A percentile compares a stretch with the other conserved stretches of the same genome.
These are phyloP conservation scores for Apophysomyces elegans DNA, from an alignment of 371 early-diverging fungal species.

Conservation along the genomic window DNA sequence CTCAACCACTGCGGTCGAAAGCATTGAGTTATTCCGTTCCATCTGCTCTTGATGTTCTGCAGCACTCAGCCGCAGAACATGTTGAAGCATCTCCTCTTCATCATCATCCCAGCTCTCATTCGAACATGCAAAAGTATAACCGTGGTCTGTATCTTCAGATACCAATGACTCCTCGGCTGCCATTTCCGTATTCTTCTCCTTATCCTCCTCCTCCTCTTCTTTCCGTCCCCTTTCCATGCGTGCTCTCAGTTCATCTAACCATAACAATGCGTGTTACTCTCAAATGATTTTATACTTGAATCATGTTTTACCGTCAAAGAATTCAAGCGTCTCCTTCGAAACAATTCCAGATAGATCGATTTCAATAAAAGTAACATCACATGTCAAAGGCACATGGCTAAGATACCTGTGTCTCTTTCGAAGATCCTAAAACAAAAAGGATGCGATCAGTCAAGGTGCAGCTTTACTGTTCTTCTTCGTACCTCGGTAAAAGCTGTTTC, in stretches of 20 bases:
- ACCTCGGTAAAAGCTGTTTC: slow-evolving; percentile 39
- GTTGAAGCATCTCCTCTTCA: slow-evolving; percentile 20
- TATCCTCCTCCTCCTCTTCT: not conserved
- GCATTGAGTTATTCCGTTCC: not conserved
- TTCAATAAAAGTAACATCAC: slow-evolving; percentile 82
- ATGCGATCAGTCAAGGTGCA: slow-evolving; percentile 55
- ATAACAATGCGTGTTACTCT: not conserved
- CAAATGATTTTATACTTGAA: not conserved
- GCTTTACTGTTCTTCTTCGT: not conserved
- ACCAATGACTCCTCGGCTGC: not conserved
- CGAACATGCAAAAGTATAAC: not conserved
- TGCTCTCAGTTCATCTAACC: not conserved
- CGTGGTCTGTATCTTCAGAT: not conserved
- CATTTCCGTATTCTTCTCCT: not conserved
- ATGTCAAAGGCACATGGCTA: slow-evolving; percentile 77
- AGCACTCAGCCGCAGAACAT: slow-evolving; percentile 19
- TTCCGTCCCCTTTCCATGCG: not conserved
- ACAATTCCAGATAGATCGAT: slow-evolving; percentile 69
- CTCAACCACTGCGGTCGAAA: not conserved
- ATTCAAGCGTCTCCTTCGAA: slow-evolving; percentile 44
- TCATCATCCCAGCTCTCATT: slow-evolving; percentile 7
- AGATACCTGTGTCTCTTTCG: slow-evolving; percentile 78
- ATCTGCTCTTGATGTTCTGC: slow-evolving; percentile 5
- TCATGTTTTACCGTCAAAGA: slow-evolving; percentile 50
- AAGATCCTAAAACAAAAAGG: slow-evolving; percentile 58